phyloP scores from a whole-genome alignment of 2,329 filamentous ascomycete species.

The Apiospora malaysiana region DNA sequence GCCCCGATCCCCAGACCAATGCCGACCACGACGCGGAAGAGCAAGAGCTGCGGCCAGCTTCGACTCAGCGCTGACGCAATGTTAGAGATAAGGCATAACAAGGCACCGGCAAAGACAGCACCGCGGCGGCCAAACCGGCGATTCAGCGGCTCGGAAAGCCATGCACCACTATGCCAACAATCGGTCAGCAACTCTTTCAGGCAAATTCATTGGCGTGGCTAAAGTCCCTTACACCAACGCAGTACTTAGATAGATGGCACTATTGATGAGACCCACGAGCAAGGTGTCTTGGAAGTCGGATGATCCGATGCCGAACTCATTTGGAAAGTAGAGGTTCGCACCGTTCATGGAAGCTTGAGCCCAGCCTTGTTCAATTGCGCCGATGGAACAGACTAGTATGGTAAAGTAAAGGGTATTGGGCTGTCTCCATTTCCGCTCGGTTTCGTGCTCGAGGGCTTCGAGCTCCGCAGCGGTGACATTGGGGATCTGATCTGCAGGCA shows the following conservation, averaged over 20 bases:
- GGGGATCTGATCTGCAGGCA: neutral
- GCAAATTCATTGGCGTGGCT: neutral
- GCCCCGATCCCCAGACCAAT: conserved; percentile 64
- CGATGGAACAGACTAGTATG: conserved; percentile 14
- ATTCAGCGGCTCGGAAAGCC: conserved; percentile 69
- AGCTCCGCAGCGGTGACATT: neutral
- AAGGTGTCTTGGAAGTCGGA: neutral
- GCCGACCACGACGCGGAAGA: conserved; percentile 62
- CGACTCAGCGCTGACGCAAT: conserved; percentile 66
- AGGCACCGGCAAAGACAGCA: conserved; percentile 66
- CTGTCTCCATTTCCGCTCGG: neutral
- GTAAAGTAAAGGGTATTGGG: conserved; percentile 17
- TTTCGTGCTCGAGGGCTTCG: neutral
- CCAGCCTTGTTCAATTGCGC: conserved; percentile 19
- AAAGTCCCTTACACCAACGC: conserved; percentile 46
- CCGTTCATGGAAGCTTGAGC: conserved; percentile 21
- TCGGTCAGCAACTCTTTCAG: neutral
- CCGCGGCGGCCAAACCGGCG: conserved; percentile 63
- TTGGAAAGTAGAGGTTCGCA: conserved; percentile 19
- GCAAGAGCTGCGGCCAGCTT: conserved; percentile 63
- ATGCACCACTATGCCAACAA: conserved; percentile 51
- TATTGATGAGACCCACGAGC: conserved; percentile 66
- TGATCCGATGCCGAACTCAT: conserved; percentile 19
- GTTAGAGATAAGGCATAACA: conserved; percentile 66
- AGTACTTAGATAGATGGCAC: conserved; percentile 50